Evolutionary conservation across 305 asterid genomes (phyloP).

Genomic region (Fraxinus velutina): DNA sequence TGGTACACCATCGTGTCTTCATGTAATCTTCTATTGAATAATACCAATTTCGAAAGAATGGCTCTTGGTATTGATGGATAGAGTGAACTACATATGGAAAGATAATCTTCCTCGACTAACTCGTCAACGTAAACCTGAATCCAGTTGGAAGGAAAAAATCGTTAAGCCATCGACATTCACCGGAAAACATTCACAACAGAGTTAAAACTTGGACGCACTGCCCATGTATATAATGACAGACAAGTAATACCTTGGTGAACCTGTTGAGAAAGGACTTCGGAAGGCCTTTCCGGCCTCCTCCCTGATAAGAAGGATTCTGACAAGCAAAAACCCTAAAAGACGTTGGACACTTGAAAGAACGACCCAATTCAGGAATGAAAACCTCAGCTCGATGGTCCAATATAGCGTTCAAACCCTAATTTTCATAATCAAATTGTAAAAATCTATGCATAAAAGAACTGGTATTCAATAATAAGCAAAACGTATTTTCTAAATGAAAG

Average conservation of each 20-base stretch:
- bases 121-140: slow-evolving; percentile 92
- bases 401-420: slow-evolving; percentile 89
- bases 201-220: slow-evolving; percentile 7
- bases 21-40: slow-evolving; percentile 67
- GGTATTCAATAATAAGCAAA: neutral
- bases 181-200: neutral
- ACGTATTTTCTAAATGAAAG: slow-evolving; percentile 5
- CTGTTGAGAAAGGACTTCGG: slow-evolving; percentile 97
- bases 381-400: slow-evolving; percentile 99
- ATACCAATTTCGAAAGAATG: slow-evolving; percentile 57
- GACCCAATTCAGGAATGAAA: slow-evolving; percentile 91
- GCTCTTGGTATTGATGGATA: slow-evolving; percentile 61
- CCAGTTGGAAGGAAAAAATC: slow-evolving; percentile 21
- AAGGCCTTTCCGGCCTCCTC: slow-evolving; percentile 98
- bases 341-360: slow-evolving; percentile 75
- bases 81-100: slow-evolving; percentile 68
- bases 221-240: slow-evolving; percentile 8
- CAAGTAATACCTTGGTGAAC: slow-evolving; percentile 73
- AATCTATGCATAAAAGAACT: slow-evolving; percentile 3
- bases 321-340: slow-evolving; percentile 95
- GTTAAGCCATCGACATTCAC: slow-evolving; percentile 6
- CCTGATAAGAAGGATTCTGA: slow-evolving; percentile 94
- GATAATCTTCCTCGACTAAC: slow-evolving; percentile 77
- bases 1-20: slow-evolving; percentile 70
- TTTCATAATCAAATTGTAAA: slow-evolving; percentile 20